Percentiles rank a stretch among this genome's conserved stretches.
phyloP scores from a whole-genome alignment of 2,329 filamentous ascomycete genomes.

The Cordyceps fumosorosea region DNA sequence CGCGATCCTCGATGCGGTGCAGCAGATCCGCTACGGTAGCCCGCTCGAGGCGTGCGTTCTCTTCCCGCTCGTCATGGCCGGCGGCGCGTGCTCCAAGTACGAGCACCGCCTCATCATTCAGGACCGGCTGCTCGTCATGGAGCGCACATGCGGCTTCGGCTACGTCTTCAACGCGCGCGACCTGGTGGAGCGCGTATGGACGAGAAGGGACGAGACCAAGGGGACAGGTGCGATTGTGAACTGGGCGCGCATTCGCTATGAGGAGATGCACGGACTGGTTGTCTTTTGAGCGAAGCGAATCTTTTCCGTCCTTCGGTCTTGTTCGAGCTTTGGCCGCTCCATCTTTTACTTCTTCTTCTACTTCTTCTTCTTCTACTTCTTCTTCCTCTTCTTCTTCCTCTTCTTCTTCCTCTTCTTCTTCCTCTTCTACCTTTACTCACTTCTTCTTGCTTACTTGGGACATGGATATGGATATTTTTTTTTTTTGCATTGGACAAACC shows the following conservation, averaged over 20 bases:
- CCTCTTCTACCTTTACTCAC: background rate
- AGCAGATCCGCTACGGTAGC: slow-evolving; percentile 35
- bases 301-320: background rate
- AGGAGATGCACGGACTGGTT: slow-evolving; percentile 30
- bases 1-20: slow-evolving; percentile 29
- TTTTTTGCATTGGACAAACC: background rate
- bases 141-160: slow-evolving; percentile 35
- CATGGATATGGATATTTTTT: background rate
- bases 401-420: background rate
- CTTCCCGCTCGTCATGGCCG: slow-evolving; percentile 36
- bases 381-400: no score
- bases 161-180: slow-evolving; percentile 35
- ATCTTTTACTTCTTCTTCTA: background rate
- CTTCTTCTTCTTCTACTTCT: background rate
- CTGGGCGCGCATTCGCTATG: slow-evolving; percentile 29
- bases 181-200: slow-evolving; percentile 35
- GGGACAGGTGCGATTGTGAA: slow-evolving; percentile 25
- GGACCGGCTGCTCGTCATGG: slow-evolving; percentile 36
- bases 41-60: slow-evolving; percentile 34
- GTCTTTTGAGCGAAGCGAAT: slow-evolving; percentile 20
- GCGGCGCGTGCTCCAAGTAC: slow-evolving; percentile 28
- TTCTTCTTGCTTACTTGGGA: background rate
- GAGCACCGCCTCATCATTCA: slow-evolving; percentile 33
- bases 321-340: background rate
- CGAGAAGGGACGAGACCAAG: slow-evolving; percentile 22